Evolutionary conservation across 2,329 filamentous ascomycete genomes (phyloP), one percentile per base, ranked within the genome.

Genomic region (Leptographium flavum): DNA sequence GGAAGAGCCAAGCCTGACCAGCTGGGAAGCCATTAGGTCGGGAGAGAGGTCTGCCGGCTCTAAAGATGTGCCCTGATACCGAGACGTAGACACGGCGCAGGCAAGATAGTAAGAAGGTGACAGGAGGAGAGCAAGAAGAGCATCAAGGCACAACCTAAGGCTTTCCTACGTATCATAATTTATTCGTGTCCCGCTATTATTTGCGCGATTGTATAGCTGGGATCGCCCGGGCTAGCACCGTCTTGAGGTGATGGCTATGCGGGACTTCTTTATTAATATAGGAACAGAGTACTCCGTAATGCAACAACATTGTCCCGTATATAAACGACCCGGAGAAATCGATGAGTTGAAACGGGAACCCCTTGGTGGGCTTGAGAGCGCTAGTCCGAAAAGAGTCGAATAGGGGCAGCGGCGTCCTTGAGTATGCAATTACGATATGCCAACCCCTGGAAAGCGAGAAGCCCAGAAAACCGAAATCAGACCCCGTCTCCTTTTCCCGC

Each of bases 1-100:
- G 49, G 72, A 76, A 53, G 71, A 75, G 49, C 65, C 68, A 2
- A 54, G 52, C 1, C 55, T 56, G 4, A 54, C 63, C 9, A 60
- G 62, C 8, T 59, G 62, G 14, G 55, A 54, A 23, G 51, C 57
- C 6, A 51, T 58, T 7, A 57, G 60, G 35, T 49, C 51, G 15
- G 46, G 40, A 28, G 27, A 28, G 27, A 28, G 8, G 27, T 11
- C 27, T 28, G 27, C 5, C 27, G 27, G 27, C 27, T 28, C 27
- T 28, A 11, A 9, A 28, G 27, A 19, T 2, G 45, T 45, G 40
- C 42, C 47, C 42, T 51, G 43, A 51, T 19, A 19, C 15, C 15
- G n/a, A 5, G 8, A 17, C 15, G 2, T 3, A 11, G 27, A 8
- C 13, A 11, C 27, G 27, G 13, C 5, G 13, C 5, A 11, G 27